Evolutionary conservation across 768 basidiomycete genomes (phyloP).

Genomic region (Boletus tylopilopsis): DNA sequence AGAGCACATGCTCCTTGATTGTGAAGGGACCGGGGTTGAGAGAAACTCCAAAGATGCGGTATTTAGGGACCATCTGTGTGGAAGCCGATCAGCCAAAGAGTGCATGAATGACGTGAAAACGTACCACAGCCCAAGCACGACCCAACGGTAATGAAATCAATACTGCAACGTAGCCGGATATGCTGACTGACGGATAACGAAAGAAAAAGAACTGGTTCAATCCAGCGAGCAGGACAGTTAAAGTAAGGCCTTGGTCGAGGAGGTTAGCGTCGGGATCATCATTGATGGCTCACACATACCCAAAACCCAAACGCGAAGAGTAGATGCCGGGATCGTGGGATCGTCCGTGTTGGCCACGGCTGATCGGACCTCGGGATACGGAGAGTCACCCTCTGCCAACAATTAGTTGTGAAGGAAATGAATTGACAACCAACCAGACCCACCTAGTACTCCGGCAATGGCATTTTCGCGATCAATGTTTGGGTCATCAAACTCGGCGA

Average conservation of each 20-base stretch:
- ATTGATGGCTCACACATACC: conserved; percentile 26
- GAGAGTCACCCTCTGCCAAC: conserved; percentile 63
- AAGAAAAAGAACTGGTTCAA: conserved; percentile 80
- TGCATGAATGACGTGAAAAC: not conserved
- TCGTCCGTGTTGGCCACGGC: conserved; percentile 76
- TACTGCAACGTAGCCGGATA: conserved; percentile 59
- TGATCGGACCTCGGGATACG: conserved; percentile 79
- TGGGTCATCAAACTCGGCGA: conserved; percentile 33
- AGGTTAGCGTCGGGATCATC: not conserved
- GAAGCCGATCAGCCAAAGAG: not conserved
- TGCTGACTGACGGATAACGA: conserved; percentile 49
- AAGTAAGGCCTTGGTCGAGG: conserved; percentile 30
- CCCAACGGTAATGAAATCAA: conserved; percentile 69
- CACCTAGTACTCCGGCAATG: conserved; percentile 18
- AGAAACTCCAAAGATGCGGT: conserved; percentile 52
- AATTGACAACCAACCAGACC: not conserved
- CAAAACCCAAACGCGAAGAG: conserved; percentile 58
- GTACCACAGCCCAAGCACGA: conserved; percentile 52
- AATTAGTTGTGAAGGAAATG: conserved; percentile 9
- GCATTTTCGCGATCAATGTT: conserved; percentile 29
- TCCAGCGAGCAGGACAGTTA: conserved; percentile 61
- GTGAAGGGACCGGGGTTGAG: conserved; percentile 74
- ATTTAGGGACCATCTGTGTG: conserved; percentile 44
- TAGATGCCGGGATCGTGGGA: conserved; percentile 54
- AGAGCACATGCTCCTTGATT: conserved; percentile 69